phyloP scores from a whole-genome alignment of 2,329 filamentous ascomycete species.

The Xylariaceae sp. region DNA sequence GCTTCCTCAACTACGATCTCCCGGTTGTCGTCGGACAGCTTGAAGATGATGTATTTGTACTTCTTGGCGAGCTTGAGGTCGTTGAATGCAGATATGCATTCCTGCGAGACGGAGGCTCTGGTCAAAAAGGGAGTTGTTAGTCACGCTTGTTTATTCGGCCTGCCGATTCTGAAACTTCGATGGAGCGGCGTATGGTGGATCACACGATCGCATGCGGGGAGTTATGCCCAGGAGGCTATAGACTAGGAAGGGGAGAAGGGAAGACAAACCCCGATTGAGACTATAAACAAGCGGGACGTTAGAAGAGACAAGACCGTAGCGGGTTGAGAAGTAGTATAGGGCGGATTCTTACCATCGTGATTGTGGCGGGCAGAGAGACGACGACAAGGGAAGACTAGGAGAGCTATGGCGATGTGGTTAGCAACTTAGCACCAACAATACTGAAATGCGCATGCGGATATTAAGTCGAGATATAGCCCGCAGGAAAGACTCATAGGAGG shows the following conservation, averaged over 20 bases:
- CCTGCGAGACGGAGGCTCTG: slow-evolving; percentile 66
- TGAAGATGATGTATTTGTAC: slow-evolving; percentile 84
- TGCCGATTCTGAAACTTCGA: not conserved
- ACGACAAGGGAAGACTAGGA: slow-evolving; percentile 22
- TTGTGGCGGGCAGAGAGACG: slow-evolving; percentile 18
- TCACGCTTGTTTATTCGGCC: slow-evolving; percentile 2
- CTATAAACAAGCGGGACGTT: slow-evolving; percentile 35
- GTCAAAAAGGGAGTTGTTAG: slow-evolving; percentile 10
- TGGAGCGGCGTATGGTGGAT: slow-evolving; percentile 9
- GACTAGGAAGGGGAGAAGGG: slow-evolving; percentile 16
- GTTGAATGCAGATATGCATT: slow-evolving; percentile 69
- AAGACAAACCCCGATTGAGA: slow-evolving; percentile 63
- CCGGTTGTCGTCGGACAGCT: slow-evolving; percentile 77
- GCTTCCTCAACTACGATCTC: slow-evolving; percentile 75
- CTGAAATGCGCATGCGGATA: slow-evolving; percentile 9
- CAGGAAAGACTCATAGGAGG: not conserved
- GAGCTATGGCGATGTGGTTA: slow-evolving; percentile 21
- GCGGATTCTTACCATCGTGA: slow-evolving; percentile 29
- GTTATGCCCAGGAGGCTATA: slow-evolving; percentile 3
- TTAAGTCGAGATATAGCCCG: slow-evolving; percentile 5
- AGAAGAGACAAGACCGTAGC: slow-evolving; percentile 14
- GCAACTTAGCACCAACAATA: slow-evolving; percentile 25
- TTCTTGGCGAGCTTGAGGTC: slow-evolving; percentile 77
- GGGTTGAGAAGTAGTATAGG: not conserved
- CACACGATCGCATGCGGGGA: slow-evolving; percentile 15